phyloP scores from a whole-genome alignment of 2,329 filamentous ascomycete species.

The Onygenales sp. region DNA sequence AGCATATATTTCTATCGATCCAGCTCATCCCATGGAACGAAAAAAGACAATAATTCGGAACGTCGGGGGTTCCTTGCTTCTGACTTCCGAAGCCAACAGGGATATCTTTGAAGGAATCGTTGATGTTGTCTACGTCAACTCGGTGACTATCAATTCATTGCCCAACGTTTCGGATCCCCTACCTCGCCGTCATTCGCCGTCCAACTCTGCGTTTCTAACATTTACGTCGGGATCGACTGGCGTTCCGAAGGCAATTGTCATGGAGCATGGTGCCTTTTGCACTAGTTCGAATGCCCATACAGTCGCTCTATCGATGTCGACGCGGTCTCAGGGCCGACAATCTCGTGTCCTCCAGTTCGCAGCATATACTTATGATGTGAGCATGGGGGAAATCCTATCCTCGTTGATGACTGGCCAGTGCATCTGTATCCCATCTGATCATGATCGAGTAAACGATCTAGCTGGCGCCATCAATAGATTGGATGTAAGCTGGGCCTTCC shows the following conservation, averaged over 20 bases:
- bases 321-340: constrained; percentile 14
- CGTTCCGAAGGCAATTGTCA: constrained; percentile 65
- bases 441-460: constrained; percentile 63
- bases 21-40: constrained; percentile 30
- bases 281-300: constrained; percentile 62
- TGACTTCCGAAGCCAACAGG: background rate
- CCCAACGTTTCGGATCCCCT: background rate
- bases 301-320: constrained; percentile 50
- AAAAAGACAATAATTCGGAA: background rate
- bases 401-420: constrained; percentile 70
- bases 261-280: constrained; percentile 65
- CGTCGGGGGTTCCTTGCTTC: background rate
- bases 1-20: constrained; percentile 67
- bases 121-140: constrained; percentile 5
- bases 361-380: constrained; percentile 76
- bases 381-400: constrained; percentile 84
- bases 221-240: constrained; percentile 81
- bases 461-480: constrained; percentile 56
- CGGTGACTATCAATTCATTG: background rate
- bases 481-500: constrained; percentile 65
- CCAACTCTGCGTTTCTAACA: constrained; percentile 60
- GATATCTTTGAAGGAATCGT: constrained; percentile 9
- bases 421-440: constrained; percentile 65
- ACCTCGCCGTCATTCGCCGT: constrained; percentile 3
- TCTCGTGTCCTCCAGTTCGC: constrained; percentile 67